phyloP scores from a whole-genome alignment of 441 rosid genomes.

The Adansonia gregorii region DNA sequence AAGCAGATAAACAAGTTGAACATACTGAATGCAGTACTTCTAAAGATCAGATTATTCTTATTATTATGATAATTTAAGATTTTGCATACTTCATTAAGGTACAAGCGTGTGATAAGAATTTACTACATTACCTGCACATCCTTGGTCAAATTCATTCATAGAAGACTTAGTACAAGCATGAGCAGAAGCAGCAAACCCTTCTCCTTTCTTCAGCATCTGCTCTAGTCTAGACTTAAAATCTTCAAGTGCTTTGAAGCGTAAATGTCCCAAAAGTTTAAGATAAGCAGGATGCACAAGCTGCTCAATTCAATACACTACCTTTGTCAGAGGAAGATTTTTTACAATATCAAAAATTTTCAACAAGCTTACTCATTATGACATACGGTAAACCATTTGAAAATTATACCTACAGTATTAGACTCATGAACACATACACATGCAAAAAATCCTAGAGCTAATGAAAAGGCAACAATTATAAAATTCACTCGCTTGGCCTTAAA shows the following conservation, averaged over 20 bases:
- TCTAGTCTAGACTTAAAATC: slow-evolving; percentile 56
- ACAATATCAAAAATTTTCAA: neutral
- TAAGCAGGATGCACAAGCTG: slow-evolving; percentile 68
- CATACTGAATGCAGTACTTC: neutral
- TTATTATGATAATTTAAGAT: slow-evolving; percentile 4
- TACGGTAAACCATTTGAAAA: neutral
- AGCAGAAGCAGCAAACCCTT: slow-evolving; percentile 71
- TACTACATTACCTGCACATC: slow-evolving; percentile 59
- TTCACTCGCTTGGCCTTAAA: neutral
- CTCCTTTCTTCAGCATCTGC: slow-evolving; percentile 54
- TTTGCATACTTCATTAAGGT: neutral
- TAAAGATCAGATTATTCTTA: neutral
- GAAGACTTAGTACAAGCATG: slow-evolving; percentile 48
- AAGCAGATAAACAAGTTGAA: slow-evolving; percentile 13
- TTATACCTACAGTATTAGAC: neutral
- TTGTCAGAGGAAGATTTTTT: slow-evolving; percentile 1
- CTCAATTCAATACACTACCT: slow-evolving; percentile 26
- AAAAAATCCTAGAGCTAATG: slow-evolving; percentile 11
- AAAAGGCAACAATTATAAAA: neutral
- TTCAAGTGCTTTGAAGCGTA: slow-evolving; percentile 57
- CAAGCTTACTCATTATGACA: neutral
- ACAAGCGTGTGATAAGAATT: neutral
- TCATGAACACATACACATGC: neutral
- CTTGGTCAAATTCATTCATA: slow-evolving; percentile 64
- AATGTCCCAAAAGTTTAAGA: slow-evolving; percentile 60